Evolutionary conservation across 768 basidiomycete genomes (phyloP).

Genomic region (Mycena kentingensis): DNA sequence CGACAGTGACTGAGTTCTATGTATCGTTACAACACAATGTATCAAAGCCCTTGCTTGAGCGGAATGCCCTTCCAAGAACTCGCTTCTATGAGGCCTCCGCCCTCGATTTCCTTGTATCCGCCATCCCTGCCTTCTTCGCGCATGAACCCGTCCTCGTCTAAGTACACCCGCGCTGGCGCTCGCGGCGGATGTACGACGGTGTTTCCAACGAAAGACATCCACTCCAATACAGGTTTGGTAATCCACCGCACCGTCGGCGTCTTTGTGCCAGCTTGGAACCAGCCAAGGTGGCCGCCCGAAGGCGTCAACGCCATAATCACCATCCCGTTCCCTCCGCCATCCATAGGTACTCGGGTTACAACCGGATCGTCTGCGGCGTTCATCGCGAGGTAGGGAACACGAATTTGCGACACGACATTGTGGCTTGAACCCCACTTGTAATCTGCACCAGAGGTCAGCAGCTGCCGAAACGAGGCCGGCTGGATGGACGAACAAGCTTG

Average conservation of each 20-base stretch:
- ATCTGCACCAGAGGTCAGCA: slow-evolving; percentile 21
- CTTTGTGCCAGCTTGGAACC: slow-evolving; percentile 61
- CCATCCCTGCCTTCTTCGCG: slow-evolving; percentile 57
- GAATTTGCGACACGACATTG: slow-evolving; percentile 56
- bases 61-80: slow-evolving; percentile 50
- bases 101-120: slow-evolving; percentile 60
- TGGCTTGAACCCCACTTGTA: slow-evolving; percentile 62
- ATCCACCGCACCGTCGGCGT: slow-evolving; percentile 60
- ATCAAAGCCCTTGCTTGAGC: slow-evolving; percentile 53
- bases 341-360: slow-evolving; percentile 61
- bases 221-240: slow-evolving; percentile 71
- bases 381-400: slow-evolving; percentile 74
- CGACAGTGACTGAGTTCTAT: slow-evolving; percentile 71
- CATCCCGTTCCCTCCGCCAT: slow-evolving; percentile 52
- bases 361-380: slow-evolving; percentile 81
- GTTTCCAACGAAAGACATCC: slow-evolving; percentile 61
- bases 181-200: slow-evolving; percentile 43
- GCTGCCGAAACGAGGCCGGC: neutral
- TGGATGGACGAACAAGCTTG: slow-evolving; percentile 35
- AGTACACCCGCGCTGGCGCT: slow-evolving; percentile 36
- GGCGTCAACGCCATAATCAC: slow-evolving; percentile 63
- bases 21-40: slow-evolving; percentile 8
- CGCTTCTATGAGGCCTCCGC: slow-evolving; percentile 54
- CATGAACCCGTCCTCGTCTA: slow-evolving; percentile 60
- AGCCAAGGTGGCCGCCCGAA: slow-evolving; percentile 79